Evolutionary conservation across 352 stramenopile genomes (phyloP).

Genomic region (Phytophthora brassicae): DNA sequence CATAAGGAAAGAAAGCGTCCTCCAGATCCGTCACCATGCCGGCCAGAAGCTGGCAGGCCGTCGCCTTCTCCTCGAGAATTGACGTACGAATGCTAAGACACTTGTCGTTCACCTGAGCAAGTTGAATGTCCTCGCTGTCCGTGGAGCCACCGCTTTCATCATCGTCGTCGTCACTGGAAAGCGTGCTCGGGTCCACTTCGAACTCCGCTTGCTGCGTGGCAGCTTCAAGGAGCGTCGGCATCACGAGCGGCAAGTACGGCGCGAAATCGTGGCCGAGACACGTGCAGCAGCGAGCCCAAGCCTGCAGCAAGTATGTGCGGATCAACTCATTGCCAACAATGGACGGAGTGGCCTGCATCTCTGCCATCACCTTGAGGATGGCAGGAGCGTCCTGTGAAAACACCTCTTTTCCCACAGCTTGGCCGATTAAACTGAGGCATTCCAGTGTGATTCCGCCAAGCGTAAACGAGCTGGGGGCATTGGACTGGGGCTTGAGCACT

Average conservation of each 20-base stretch:
- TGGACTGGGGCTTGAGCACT: constrained; percentile 31
- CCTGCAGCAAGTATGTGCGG: constrained; percentile 80
- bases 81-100: constrained; percentile 83
- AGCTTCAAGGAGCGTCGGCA: constrained; percentile 79
- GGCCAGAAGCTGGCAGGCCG: constrained; percentile 75
- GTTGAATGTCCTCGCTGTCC: constrained; percentile 77
- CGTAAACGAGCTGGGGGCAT: constrained; percentile 60
- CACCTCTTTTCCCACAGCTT: constrained; percentile 73
- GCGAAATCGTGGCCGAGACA: constrained; percentile 81
- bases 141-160: constrained; percentile 43
- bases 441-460: constrained; percentile 86
- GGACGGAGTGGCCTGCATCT: constrained; percentile 81
- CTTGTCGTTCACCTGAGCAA: constrained; percentile 84
- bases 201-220: constrained; percentile 84
- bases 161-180: constrained; percentile 59
- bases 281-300: constrained; percentile 75
- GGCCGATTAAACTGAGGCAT: constrained; percentile 79
- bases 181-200: constrained; percentile 64
- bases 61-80: constrained; percentile 83
- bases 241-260: constrained; percentile 74
- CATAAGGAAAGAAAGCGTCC: constrained; percentile 86
- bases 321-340: constrained; percentile 84
- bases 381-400: constrained; percentile 67
- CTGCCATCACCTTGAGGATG: constrained; percentile 85
- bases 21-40: constrained; percentile 80